Conservation (phyloP, 495 filamentous ascomycete species). For the Paragyromitra xinjiangensis region DNA sequence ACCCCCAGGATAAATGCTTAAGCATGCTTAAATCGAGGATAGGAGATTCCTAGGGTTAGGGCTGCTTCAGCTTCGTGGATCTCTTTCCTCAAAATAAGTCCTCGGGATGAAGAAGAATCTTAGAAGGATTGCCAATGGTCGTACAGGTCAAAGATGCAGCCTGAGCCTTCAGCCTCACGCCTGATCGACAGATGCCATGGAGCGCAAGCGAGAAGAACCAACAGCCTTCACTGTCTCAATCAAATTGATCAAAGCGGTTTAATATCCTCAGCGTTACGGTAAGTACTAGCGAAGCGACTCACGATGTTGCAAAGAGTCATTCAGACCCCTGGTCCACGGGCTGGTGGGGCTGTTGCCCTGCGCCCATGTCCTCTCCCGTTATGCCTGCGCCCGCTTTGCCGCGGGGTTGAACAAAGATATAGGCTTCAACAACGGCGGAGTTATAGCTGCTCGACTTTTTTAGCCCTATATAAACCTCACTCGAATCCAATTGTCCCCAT, state of each 20-base stretch:
- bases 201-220: neutral
- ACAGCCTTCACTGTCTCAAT: neutral
- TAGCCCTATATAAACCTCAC: slow-evolving; percentile 15
- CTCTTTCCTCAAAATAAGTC: neutral
- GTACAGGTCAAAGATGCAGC: neutral
- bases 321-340: neutral
- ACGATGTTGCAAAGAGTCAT: slow-evolving; percentile 35
- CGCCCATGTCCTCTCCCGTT: neutral
- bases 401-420: neutral
- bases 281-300: neutral
- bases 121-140: neutral
- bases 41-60: neutral
- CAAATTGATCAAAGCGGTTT: neutral
- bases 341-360: slow-evolving; percentile 24
- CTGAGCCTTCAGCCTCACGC: neutral
- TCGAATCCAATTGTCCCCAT: neutral
- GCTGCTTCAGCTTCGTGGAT: neutral
- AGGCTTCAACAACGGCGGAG: neutral
- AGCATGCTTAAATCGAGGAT: neutral
- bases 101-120: too few species aligned
- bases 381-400: slow-evolving; percentile 6
- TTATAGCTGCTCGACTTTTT: neutral
- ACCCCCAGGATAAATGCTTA: neutral
- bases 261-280: neutral
- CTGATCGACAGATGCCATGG: neutral